These are phyloP conservation scores for Dalbergia oliveri DNA, from an alignment of 306 rosid species.

Conservation along the genomic window DNA sequence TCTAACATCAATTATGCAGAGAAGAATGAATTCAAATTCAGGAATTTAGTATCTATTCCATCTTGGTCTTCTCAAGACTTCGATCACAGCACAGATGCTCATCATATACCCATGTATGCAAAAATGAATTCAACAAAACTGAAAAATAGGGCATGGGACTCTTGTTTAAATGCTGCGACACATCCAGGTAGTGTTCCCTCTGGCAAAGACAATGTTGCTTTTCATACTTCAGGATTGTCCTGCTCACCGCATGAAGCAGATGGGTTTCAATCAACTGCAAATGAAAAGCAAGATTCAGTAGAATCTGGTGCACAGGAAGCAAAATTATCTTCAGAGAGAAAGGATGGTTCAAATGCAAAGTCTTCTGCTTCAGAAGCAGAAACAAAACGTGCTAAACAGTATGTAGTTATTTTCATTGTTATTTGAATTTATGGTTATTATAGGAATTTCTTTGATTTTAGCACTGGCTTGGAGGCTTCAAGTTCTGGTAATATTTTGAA, in stretches of 20 bases:
- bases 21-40: slow-evolving; percentile 71
- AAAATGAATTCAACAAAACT: slow-evolving; percentile 70
- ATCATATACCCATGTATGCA: slow-evolving; percentile 64
- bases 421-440: slow-evolving; percentile 41
- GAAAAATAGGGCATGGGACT: slow-evolving; percentile 81
- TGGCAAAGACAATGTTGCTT: slow-evolving; percentile 63
- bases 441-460: slow-evolving; percentile 24
- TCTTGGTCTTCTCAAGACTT: slow-evolving; percentile 85
- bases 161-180: slow-evolving; percentile 56
- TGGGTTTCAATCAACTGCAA: slow-evolving; percentile 59
- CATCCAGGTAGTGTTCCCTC: slow-evolving; percentile 60
- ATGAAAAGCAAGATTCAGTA: slow-evolving; percentile 64
- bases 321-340: slow-evolving; percentile 67
- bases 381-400: slow-evolving; percentile 98
- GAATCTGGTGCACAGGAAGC: slow-evolving; percentile 73
- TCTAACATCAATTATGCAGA: slow-evolving; percentile 60
- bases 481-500: slow-evolving; percentile 39
- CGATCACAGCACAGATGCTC: slow-evolving; percentile 77
- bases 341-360: slow-evolving; percentile 69
- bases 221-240: slow-evolving; percentile 70
- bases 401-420: slow-evolving; percentile 46
- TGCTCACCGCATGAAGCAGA: slow-evolving; percentile 71
- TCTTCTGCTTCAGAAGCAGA: slow-evolving; percentile 80
- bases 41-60: slow-evolving; percentile 59
- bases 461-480: slow-evolving; percentile 21